Base-by-base conservation (phyloP, 352 stramenopile species). In the Globisporangium echinulatum region DNA sequence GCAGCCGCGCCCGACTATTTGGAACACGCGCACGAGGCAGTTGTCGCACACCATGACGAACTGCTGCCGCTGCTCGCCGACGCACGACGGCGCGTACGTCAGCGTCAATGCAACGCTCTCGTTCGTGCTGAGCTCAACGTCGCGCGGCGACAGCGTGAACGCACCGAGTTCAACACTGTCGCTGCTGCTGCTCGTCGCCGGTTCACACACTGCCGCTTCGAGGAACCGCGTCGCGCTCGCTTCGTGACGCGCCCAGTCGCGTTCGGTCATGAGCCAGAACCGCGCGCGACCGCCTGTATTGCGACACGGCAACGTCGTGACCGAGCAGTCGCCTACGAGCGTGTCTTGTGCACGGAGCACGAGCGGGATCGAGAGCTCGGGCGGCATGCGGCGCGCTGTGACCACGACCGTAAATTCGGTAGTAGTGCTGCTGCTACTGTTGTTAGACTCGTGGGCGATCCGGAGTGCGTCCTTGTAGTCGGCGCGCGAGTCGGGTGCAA, bases 41-140 rank as follows among this genome's bases (percentile, higher is more conserved):
- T 94, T 94, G 71, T 94, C 80, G 55, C 82, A 94, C 25, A 94
- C 80, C 68, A 94, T 75, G 19, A 90, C 73, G 51, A 94, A 85
- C 40, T 81, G 77, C 39, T 79, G 71, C 13, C 75, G 70, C 52
- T 83, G 64, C 38, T 89, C 77, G 14, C 82, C 80, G 37, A 88
- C 63, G n/a, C 66, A 67, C 0, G 63, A 82, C 4, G 84, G 80
- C 7, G 72, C 64, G 48, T 88, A 94, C 25, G 69, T 57, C 10
- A 94, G 72, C 49, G 75, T 44, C 1, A 94, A 64, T 15, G 53
- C 58, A 14, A 85, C 67, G 40, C 66, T 72, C 38, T 82, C 66
- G 19, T 63, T 66, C 9, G 64, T 79, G 10, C 60, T 61, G 3
- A 92, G 68, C 58, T 84, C 77, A 37, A 94, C 59, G 6, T 74